These are phyloP conservation scores for Aureobasidium melanogenum DNA, from an alignment of 2,329 filamentous ascomycete genomes.

Conservation along the genomic window DNA sequence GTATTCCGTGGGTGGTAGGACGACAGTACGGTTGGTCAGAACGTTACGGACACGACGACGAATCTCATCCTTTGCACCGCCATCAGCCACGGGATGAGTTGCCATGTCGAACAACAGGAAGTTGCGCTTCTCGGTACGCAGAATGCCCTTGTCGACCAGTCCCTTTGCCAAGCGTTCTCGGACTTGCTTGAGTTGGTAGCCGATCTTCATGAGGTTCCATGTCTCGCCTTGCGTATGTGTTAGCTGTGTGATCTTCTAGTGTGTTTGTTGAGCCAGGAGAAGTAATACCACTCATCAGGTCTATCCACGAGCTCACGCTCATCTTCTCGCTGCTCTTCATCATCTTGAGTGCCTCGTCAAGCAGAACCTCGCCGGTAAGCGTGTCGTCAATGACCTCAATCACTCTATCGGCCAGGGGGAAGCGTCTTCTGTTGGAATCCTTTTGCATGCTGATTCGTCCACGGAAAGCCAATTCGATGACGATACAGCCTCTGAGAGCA, in stretches of 20 bases:
- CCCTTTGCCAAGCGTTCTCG: slow-evolving; percentile 95
- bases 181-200: slow-evolving; percentile 98
- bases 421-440: slow-evolving; percentile 82
- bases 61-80: slow-evolving; percentile 96
- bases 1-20: slow-evolving; percentile 77
- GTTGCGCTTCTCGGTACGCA: slow-evolving; percentile 97
- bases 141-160: slow-evolving; percentile 95
- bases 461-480: slow-evolving; percentile 91
- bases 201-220: slow-evolving; percentile 99
- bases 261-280: slow-evolving; percentile 8
- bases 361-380: slow-evolving; percentile 88
- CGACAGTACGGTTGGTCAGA: slow-evolving; percentile 86
- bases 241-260: not conserved
- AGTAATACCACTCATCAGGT: slow-evolving; percentile 85
- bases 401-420: slow-evolving; percentile 82
- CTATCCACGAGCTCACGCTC: slow-evolving; percentile 99
- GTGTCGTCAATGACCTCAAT: slow-evolving; percentile 98
- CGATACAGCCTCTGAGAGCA: slow-evolving; percentile 92
- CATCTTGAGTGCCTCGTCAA: slow-evolving; percentile 98
- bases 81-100: slow-evolving; percentile 92
- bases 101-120: slow-evolving; percentile 99
- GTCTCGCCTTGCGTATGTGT: slow-evolving; percentile 64
- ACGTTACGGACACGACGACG: slow-evolving; percentile 85
- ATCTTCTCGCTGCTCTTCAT: slow-evolving; percentile 99
- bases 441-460: slow-evolving; percentile 98